Conservation (phyloP, 768 basidiomycete species). For the Trametes villosa region DNA sequence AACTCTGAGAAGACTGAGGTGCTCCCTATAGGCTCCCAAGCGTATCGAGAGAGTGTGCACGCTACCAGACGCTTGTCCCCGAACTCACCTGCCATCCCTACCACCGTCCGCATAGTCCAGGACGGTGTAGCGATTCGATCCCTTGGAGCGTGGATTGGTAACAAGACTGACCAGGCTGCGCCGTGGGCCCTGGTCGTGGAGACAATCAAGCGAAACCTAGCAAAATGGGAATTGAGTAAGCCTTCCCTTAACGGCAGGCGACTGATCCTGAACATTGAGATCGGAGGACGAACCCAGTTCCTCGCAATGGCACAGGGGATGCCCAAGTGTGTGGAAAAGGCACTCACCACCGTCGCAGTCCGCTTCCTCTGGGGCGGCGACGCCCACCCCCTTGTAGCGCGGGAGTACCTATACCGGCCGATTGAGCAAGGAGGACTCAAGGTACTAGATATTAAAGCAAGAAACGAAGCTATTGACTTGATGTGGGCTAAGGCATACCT, state of each 20-base stretch:
- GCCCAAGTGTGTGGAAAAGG: conserved; percentile 13
- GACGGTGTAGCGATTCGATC: background rate
- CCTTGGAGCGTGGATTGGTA: conserved; percentile 26
- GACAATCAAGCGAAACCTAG: background rate
- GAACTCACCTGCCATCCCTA: too few relatives aligned
- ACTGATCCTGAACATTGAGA: background rate
- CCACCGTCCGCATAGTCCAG: background rate
- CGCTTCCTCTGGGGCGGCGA: background rate
- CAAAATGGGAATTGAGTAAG: conserved; percentile 1
- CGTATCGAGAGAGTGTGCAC: too few relatives aligned
- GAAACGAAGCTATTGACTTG: conserved; percentile 19
- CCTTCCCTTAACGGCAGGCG: background rate
- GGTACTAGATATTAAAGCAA: background rate
- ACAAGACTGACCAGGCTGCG: background rate
- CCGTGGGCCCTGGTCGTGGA: background rate
- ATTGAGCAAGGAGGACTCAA: background rate
- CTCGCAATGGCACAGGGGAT: conserved; percentile 28
- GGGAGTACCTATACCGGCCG: background rate
- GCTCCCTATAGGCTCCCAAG: conserved; percentile 28
- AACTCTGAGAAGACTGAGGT: too few relatives aligned
- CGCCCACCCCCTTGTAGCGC: background rate
- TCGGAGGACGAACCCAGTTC: background rate
- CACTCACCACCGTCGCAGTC: background rate
- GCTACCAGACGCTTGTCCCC: too few relatives aligned
- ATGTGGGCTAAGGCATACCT: conserved; percentile 23